Evolutionary conservation across 2,329 filamentous ascomycete genomes (phyloP).

Genomic region (Fusarium ambrosium): DNA sequence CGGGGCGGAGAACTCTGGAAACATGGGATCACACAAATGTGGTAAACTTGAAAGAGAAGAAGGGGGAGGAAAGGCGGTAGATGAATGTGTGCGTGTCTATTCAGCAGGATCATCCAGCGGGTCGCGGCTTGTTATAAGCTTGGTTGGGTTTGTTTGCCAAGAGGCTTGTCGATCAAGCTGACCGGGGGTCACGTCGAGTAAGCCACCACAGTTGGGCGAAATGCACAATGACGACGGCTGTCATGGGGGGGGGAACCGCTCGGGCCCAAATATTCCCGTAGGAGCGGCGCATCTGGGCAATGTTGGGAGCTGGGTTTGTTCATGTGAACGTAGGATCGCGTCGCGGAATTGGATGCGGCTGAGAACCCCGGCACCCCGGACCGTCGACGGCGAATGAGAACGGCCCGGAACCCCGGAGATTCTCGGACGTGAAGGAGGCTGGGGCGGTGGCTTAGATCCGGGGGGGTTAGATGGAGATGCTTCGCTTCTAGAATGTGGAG

Average conservation of each 20-base stretch:
- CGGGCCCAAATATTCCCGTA: not conserved
- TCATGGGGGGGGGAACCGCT: slow-evolving; percentile 10
- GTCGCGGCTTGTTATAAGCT: not conserved
- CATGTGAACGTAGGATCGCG: slow-evolving; percentile 19
- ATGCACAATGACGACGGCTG: slow-evolving; percentile 10
- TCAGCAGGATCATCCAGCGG: not conserved
- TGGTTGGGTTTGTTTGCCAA: not conserved
- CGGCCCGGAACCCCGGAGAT: slow-evolving; percentile 19
- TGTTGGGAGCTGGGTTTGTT: slow-evolving; percentile 6
- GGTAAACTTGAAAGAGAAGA: slow-evolving; percentile 2
- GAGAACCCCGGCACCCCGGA: slow-evolving; percentile 9
- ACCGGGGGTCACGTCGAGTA: slow-evolving; percentile 5
- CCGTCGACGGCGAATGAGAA: slow-evolving; percentile 38
- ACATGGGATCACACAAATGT: slow-evolving; percentile 32
- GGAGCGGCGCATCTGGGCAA: not conserved
- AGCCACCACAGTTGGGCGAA: slow-evolving; percentile 1
- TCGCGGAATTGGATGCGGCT: slow-evolving; percentile 7
- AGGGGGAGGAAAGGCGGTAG: slow-evolving; percentile 1
- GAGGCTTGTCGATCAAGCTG: slow-evolving; percentile 1
- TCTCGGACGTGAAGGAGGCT: slow-evolving; percentile 27
- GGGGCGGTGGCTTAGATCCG: slow-evolving; percentile 44
- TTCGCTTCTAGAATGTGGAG: slow-evolving; percentile 21
- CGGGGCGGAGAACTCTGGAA: slow-evolving; percentile 37
- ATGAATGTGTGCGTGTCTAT: not conserved
- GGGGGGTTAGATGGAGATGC: slow-evolving; percentile 12